These are phyloP conservation scores for Cladophialophora bantiana DNA, from an alignment of 2,329 filamentous ascomycete species.

Conservation along the genomic window DNA sequence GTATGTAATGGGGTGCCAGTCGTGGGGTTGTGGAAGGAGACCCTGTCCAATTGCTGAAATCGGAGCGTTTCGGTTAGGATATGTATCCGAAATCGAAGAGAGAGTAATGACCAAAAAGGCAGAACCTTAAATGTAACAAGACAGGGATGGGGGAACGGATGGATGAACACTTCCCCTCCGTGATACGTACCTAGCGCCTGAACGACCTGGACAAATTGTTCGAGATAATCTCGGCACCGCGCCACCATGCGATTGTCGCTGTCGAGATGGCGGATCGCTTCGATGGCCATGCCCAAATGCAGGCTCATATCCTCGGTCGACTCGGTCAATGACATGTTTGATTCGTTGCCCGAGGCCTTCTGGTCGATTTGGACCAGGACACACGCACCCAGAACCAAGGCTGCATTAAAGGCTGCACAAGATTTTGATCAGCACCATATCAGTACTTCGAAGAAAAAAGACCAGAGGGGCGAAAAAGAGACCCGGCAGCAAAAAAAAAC, in stretches of 20 bases:
- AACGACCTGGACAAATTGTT: slow-evolving; percentile 28
- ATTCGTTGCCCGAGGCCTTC: slow-evolving; percentile 2
- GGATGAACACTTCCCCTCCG: not conserved
- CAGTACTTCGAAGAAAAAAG: not conserved
- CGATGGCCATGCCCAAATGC: slow-evolving; percentile 25
- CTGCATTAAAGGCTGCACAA: slow-evolving; percentile 27
- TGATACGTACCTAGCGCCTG: slow-evolving; percentile 16
- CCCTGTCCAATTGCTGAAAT: slow-evolving; percentile 24
- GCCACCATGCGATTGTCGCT: slow-evolving; percentile 24
- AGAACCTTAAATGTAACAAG: no score
- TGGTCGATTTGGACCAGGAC: slow-evolving; percentile 18
- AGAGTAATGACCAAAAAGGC: not conserved
- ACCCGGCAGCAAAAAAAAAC: slow-evolving; percentile 5
- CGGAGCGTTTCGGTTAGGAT: not conserved
- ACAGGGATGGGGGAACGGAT: no score
- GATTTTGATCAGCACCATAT: not conserved
- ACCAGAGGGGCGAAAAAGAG: no score
- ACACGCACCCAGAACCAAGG: slow-evolving; percentile 20
- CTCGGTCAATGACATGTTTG: slow-evolving; percentile 8
- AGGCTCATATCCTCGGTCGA: slow-evolving; percentile 21
- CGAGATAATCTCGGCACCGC: slow-evolving; percentile 28
- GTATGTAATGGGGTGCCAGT: slow-evolving; percentile 18
- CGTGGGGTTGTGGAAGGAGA: slow-evolving; percentile 19
- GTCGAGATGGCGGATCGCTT: slow-evolving; percentile 25
- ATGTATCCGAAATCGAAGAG: not conserved